phyloP scores from a whole-genome alignment of 176 grass and related monocot species.

The Tillandsia leiboldiana region DNA sequence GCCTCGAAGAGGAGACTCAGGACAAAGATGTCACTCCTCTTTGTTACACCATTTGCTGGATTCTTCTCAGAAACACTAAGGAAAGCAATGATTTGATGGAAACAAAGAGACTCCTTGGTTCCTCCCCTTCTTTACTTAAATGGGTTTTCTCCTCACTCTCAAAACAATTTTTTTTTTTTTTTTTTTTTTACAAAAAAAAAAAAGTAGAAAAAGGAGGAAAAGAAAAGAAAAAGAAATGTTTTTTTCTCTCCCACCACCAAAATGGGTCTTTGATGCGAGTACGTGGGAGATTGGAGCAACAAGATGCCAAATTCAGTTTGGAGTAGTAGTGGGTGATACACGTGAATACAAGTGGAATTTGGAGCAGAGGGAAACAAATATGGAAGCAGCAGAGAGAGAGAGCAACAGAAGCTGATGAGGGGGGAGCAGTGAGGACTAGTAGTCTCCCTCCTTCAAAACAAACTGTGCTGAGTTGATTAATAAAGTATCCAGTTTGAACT shows the following conservation, averaged over 20 bases:
- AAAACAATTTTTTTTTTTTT: no score
- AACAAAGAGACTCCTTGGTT: neutral
- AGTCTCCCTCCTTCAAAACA: neutral
- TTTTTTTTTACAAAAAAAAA: no score
- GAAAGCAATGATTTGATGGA: conserved; percentile 2
- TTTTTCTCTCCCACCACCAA: no score
- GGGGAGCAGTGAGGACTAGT: neutral
- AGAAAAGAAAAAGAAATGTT: no score
- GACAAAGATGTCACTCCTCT: neutral
- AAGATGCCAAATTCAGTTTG: neutral
- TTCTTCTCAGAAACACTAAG: neutral
- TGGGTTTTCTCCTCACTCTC: no score
- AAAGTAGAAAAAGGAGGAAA: no score
- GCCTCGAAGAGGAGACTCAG: neutral
- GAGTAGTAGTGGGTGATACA: neutral
- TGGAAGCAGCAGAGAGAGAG: neutral
- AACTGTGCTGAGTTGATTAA: neutral
- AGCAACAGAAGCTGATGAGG: neutral
- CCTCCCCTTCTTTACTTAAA: no score
- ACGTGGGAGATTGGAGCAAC: neutral
- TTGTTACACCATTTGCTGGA: neutral
- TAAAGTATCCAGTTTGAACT: neutral
- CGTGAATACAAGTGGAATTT: neutral
- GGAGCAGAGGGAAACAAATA: neutral
- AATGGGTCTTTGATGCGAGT: no score